Evolutionary conservation across 345 rosid species (phyloP).

Genomic region (Orychophragmus violaceus): DNA sequence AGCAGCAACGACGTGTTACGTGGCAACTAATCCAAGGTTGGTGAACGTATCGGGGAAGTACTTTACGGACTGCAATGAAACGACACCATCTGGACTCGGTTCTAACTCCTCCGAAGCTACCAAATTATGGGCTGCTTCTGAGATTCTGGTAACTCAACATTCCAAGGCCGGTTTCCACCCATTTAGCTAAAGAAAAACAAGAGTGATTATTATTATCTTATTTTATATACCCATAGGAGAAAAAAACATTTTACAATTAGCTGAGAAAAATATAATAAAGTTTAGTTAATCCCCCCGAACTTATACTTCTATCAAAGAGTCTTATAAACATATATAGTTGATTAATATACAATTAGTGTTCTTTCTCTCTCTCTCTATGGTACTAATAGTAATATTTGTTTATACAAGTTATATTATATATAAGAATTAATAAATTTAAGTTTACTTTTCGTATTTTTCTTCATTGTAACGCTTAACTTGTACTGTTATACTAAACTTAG

Average conservation of each 20-base stretch:
- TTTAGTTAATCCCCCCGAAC: background rate
- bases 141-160: slow-evolving; percentile 63
- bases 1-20: slow-evolving; percentile 91
- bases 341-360: background rate
- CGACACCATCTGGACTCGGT: slow-evolving; percentile 65
- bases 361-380: background rate
- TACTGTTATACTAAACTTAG: background rate
- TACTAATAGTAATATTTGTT: slow-evolving; percentile 4
- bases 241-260: background rate
- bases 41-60: slow-evolving; percentile 60
- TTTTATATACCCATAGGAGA: slow-evolving; percentile 12
- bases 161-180: slow-evolving; percentile 45
- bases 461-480: slow-evolving; percentile 8
- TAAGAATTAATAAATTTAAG: background rate
- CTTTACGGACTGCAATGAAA: slow-evolving; percentile 87
- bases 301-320: background rate
- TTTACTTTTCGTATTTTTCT: background rate
- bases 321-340: background rate
- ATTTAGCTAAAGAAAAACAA: slow-evolving; percentile 4
- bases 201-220: background rate
- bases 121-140: slow-evolving; percentile 76
- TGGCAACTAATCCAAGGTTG: slow-evolving; percentile 61
- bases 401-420: background rate
- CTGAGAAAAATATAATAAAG: background rate
- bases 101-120: slow-evolving; percentile 63